A percentile compares a stretch with the other conserved stretches of the same genome.
These are phyloP conservation scores for Alternaria sp. DNA, from an alignment of 2,329 filamentous ascomycete species.

Conservation along the genomic window DNA sequence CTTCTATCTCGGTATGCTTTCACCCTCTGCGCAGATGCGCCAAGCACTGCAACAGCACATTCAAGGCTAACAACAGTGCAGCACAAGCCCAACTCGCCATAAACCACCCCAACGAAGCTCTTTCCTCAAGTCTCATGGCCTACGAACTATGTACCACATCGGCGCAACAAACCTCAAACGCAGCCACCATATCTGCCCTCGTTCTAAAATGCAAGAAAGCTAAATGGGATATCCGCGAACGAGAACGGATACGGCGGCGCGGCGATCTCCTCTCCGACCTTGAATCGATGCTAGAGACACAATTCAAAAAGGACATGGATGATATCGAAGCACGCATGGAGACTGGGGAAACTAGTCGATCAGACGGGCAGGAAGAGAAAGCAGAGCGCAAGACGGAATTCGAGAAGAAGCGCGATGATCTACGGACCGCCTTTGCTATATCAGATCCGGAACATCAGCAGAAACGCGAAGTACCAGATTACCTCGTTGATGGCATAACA, in stretches of 20 bases:
- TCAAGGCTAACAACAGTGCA: conserved; percentile 29
- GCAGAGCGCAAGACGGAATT: conserved; percentile 54
- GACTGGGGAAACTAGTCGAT: conserved; percentile 50
- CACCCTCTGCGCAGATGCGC: neutral
- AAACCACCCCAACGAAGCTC: conserved; percentile 74
- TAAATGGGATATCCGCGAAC: conserved; percentile 81
- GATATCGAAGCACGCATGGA: conserved; percentile 51
- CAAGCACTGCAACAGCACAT: neutral
- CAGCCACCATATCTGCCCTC: conserved; percentile 74
- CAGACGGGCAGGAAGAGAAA: conserved; percentile 58
- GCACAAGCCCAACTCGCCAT: conserved; percentile 83
- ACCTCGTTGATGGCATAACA: conserved; percentile 77
- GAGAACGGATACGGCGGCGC: conserved; percentile 63
- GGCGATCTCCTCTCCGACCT: conserved; percentile 68
- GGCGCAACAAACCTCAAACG: conserved; percentile 68
- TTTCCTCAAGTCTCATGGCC: conserved; percentile 73
- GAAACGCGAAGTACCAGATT: conserved; percentile 71
- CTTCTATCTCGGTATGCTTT: conserved; percentile 69
- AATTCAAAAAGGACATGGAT: conserved; percentile 45
- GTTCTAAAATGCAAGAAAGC: conserved; percentile 85
- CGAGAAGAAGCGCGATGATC: conserved; percentile 54
- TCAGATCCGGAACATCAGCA: conserved; percentile 56
- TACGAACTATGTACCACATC: conserved; percentile 71
- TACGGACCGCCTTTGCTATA: conserved; percentile 57
- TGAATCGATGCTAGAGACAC: conserved; percentile 52